phyloP scores from a whole-genome alignment of 441 rosid genomes.

The Adansonia gregorii region DNA sequence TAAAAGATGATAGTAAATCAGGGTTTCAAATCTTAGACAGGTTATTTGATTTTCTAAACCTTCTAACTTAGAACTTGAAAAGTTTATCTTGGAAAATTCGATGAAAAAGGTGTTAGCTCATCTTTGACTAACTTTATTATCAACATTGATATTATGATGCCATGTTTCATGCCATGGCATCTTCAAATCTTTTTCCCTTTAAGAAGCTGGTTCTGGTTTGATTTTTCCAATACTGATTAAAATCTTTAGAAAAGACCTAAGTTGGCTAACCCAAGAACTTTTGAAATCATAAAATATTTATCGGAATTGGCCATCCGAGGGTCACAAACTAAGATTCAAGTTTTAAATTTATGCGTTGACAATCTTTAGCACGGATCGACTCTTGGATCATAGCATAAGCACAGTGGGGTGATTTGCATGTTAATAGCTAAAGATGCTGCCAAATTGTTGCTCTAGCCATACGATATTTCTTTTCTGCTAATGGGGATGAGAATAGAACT shows the following conservation, averaged over 20 bases:
- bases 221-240: too few relatives aligned
- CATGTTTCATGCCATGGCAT: not conserved
- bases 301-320: not conserved
- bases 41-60: not conserved
- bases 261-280: not conserved
- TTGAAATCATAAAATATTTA: not conserved
- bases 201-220: not conserved
- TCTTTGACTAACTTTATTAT: not conserved
- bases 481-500: not conserved
- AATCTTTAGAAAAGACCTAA: not conserved
- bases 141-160: not conserved
- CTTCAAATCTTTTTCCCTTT: not conserved
- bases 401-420: not conserved
- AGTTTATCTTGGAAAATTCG: not conserved
- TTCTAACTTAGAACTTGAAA: not conserved
- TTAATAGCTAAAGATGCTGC: not conserved
- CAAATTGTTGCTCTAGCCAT: not conserved
- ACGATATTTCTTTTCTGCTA: not conserved
- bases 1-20: too few relatives aligned
- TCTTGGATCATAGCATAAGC: too few relatives aligned
- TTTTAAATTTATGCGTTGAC: too few relatives aligned
- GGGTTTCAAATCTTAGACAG: too few relatives aligned
- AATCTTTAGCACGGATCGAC: too few relatives aligned
- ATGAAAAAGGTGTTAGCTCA: conserved; percentile 3
- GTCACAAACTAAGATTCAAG: too few relatives aligned